phyloP scores from a whole-genome alignment of 345 rosid species.

The Moringa oleifera region DNA sequence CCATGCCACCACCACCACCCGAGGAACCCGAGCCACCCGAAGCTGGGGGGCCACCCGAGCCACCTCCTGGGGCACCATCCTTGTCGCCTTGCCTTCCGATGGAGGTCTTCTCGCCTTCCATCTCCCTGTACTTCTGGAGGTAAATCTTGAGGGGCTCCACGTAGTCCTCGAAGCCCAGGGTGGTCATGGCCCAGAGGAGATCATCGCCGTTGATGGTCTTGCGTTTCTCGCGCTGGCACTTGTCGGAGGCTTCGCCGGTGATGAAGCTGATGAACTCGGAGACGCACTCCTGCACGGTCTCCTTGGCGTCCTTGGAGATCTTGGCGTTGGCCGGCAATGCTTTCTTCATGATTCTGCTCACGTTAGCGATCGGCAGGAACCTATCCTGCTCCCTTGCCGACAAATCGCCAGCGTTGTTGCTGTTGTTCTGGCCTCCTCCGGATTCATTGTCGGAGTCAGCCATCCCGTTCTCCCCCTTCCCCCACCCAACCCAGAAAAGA shows the following conservation, averaged over 20 bases:
- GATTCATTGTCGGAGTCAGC: slow-evolving; percentile 79
- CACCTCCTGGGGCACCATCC: slow-evolving; percentile 26
- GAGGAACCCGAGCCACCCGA: slow-evolving; percentile 14
- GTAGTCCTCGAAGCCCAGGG: slow-evolving; percentile 68
- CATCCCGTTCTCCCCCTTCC: slow-evolving; percentile 27
- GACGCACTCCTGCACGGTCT: slow-evolving; percentile 76
- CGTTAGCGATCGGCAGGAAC: slow-evolving; percentile 67
- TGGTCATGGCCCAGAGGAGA: slow-evolving; percentile 78
- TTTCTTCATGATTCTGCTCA: slow-evolving; percentile 74
- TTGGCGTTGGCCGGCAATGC: slow-evolving; percentile 70
- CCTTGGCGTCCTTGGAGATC: slow-evolving; percentile 74
- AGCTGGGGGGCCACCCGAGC: slow-evolving; percentile 22
- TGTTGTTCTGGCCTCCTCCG: slow-evolving; percentile 38
- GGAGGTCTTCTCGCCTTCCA: slow-evolving; percentile 54
- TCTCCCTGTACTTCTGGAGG: slow-evolving; percentile 64
- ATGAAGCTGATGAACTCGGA: slow-evolving; percentile 75
- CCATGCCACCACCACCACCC: slow-evolving; percentile 16
- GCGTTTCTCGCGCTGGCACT: slow-evolving; percentile 69
- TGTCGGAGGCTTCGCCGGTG: slow-evolving; percentile 72
- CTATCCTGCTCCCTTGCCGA: slow-evolving; percentile 60
- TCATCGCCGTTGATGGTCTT: slow-evolving; percentile 79
- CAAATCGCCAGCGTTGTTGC: slow-evolving; percentile 25
- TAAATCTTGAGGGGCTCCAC: slow-evolving; percentile 64
- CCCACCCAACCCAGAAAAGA: not conserved
- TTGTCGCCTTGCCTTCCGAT: slow-evolving; percentile 26